Base-by-base conservation (phyloP, 2,329 filamentous ascomycete genomes). In the Thermochaetoides dissita region DNA sequence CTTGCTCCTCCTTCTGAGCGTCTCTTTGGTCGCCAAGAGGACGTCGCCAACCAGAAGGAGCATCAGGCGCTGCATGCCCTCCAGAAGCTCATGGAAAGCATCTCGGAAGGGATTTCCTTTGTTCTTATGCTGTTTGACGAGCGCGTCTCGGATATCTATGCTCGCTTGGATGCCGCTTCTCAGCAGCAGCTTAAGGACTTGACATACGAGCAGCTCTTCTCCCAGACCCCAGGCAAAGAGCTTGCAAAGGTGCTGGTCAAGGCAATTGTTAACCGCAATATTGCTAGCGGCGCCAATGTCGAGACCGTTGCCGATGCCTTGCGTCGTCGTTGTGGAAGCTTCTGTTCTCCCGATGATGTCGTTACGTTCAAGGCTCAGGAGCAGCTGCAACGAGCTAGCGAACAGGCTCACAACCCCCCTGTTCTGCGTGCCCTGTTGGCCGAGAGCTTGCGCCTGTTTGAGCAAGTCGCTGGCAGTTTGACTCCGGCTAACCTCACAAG, bases 331-430 rank as follows among this genome's bases (percentile, higher is more conserved):
- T 98, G 91, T 53, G 93, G 91, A 48, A 95, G 84, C 62, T 98
- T 98, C 71, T 98, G 91, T 61, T 95, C 88, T 55, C 80, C 89
- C 0, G 89, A 98, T 50, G 91, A 98, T 64, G 91, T 96, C 2
- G 79, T 96, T 49, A 89, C 95, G 52, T 98, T 98, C 77, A 96
- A 94, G 63, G 91, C 91, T 0, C 89, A 96, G 58, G 91, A 98
- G 61, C 84, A 89, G 54, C 67, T 96, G 41, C 93, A 94, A 67
- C 76, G 85, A 51, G 89, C 89, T 1, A 79, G 80, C 2, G 88
- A 95, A 58, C 76, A 84, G 38, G 76, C 79, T 8, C 67, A 72
- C 5, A 85, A 87, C 55, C 78, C 78, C 4, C 89, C 88, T 51
- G 69, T 77, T 40, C 84, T 83, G 6, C 78, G 88, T 31, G 79